Percentiles rank a stretch among this genome's conserved stretches.
Conservation (phyloP, 1,139 yeast genomes). For the Hemisphaericaspora xylanilytica region DNA sequence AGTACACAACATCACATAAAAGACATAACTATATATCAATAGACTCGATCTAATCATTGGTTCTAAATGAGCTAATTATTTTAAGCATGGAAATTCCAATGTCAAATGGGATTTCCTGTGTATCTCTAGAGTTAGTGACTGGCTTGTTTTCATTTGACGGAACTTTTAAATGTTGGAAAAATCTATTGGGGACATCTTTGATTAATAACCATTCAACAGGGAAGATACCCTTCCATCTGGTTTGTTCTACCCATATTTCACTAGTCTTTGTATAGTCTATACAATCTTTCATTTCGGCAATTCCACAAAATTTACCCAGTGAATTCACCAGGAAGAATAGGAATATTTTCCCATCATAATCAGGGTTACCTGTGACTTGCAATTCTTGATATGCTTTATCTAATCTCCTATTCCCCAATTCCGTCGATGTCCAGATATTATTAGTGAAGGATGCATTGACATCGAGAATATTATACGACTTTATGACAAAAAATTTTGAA, state of each 20-base stretch:
- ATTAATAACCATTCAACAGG: slow-evolving; percentile 52
- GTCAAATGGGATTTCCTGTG: slow-evolving; percentile 49
- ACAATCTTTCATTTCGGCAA: slow-evolving; percentile 52
- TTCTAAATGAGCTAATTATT: slow-evolving; percentile 34
- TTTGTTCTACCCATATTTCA: slow-evolving; percentile 48
- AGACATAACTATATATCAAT: neutral
- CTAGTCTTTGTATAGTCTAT: slow-evolving; percentile 36
- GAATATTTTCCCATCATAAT: slow-evolving; percentile 31
- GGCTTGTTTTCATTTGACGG: slow-evolving; percentile 50
- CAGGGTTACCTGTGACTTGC: slow-evolving; percentile 13
- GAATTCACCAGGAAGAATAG: slow-evolving; percentile 59
- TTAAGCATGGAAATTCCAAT: slow-evolving; percentile 50
- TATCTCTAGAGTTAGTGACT: slow-evolving; percentile 59
- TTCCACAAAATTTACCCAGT: slow-evolving; percentile 60
- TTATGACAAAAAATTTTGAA: slow-evolving; percentile 54
- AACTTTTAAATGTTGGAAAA: slow-evolving; percentile 43
- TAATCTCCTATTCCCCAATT: slow-evolving; percentile 52
- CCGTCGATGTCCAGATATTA: slow-evolving; percentile 60
- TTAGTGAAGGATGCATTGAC: slow-evolving; percentile 49
- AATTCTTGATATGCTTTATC: slow-evolving; percentile 26
- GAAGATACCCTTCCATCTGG: slow-evolving; percentile 53
- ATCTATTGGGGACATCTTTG: slow-evolving; percentile 50
- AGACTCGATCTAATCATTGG: slow-evolving; percentile 9
- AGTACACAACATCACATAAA: neutral
- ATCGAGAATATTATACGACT: slow-evolving; percentile 49